A percentile compares a stretch with the other conserved stretches of the same genome.
Conservation (phyloP, 2,329 filamentous ascomycete species). For the Pseudocercospora macadamiae region DNA sequence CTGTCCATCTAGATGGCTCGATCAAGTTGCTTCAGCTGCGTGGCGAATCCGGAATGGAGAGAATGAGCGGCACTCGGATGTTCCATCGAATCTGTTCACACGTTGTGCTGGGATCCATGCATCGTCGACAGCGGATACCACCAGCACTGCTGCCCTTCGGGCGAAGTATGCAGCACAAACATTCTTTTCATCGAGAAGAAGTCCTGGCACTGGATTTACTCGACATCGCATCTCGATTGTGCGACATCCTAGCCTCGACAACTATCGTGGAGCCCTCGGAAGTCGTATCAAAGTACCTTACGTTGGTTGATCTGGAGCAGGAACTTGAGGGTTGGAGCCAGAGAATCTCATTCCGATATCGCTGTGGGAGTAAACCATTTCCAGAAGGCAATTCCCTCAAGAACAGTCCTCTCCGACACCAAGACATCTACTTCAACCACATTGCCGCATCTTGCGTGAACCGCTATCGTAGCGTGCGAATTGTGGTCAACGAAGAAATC, state of each 20-base stretch:
- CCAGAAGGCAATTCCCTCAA: not conserved
- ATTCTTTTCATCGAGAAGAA: conserved; percentile 15
- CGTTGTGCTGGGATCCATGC: not conserved
- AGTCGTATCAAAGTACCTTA: not conserved
- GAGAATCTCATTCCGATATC: conserved; percentile 4
- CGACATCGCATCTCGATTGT: conserved; percentile 5
- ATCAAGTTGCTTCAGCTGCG: conserved; percentile 15
- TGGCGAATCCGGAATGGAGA: conserved; percentile 5
- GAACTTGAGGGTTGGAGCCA: conserved; percentile 11
- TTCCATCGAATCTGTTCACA: conserved; percentile 7
- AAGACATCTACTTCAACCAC: conserved; percentile 17
- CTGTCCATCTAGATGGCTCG: conserved; percentile 12
- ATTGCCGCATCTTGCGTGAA: conserved; percentile 15
- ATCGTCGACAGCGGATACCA: conserved; percentile 5
- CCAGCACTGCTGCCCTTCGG: not conserved
- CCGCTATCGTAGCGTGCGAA: conserved; percentile 13
- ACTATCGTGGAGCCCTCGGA: not conserved
- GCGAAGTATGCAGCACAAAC: not conserved
- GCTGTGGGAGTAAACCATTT: not conserved
- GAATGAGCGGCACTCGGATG: conserved; percentile 8
- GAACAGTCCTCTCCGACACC: conserved; percentile 2
- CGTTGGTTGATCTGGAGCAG: conserved; percentile 5
- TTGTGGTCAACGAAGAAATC: conserved; percentile 17
- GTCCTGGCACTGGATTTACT: conserved; percentile 7
- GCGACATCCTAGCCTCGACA: conserved; percentile 5